These are phyloP conservation scores for Saposhnikovia divaricata DNA, from an alignment of 129 eudicot genomes.

Conservation along the genomic window DNA sequence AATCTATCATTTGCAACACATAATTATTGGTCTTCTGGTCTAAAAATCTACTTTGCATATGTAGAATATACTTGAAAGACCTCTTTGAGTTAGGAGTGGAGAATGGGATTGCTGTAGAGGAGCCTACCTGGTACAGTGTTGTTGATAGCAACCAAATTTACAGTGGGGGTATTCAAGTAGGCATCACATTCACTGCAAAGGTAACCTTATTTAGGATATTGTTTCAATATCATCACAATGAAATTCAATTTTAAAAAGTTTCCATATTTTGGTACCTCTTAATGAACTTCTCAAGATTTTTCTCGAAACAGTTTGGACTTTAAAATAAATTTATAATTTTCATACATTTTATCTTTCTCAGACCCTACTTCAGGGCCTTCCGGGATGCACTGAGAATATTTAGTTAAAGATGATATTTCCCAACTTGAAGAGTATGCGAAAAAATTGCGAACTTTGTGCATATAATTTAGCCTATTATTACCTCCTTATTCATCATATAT, in stretches of 20 bases:
- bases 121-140: slow-evolving; percentile 42
- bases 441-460: neutral
- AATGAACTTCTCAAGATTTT: too few relatives aligned
- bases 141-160: slow-evolving; percentile 33
- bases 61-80: slow-evolving; percentile 72
- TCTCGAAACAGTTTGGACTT: too few relatives aligned
- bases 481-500: neutral
- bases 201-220: slow-evolving; percentile 13
- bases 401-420: neutral
- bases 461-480: too few relatives aligned
- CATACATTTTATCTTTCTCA: too few relatives aligned
- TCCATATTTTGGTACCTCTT: neutral
- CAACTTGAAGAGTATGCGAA: neutral
- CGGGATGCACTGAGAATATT: neutral
- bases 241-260: too few relatives aligned
- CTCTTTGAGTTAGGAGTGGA: slow-evolving; percentile 55
- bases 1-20: too few relatives aligned
- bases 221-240: too few relatives aligned
- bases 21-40: neutral
- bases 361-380: neutral
- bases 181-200: slow-evolving; percentile 51
- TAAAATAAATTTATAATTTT: too few relatives aligned
- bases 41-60: neutral
- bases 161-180: slow-evolving; percentile 62
- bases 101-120: slow-evolving; percentile 47